Evolutionary conservation across 2,329 filamentous ascomycete genomes (phyloP).

Genomic region (Penicillium sclerotiorum): DNA sequence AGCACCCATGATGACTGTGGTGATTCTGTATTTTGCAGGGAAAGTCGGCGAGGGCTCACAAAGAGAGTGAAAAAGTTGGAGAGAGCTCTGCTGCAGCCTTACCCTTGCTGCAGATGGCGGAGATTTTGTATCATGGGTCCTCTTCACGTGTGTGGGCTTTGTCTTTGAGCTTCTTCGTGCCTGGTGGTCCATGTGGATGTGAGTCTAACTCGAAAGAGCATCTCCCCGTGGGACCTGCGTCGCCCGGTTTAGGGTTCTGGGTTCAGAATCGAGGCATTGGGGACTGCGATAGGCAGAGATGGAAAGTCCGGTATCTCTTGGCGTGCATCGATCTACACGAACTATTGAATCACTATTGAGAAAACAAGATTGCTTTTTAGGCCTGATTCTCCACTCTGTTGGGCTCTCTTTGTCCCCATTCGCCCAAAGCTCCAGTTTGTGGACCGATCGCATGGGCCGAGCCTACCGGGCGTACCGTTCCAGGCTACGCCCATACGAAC

Average conservation of each 20-base stretch:
- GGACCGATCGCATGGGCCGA: neutral
- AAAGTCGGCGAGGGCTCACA: conserved; percentile 1
- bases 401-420: neutral
- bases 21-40: neutral
- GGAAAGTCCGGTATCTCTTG: neutral
- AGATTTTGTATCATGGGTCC: conserved; percentile 1
- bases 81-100: conserved; percentile 1
- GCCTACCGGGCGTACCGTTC: neutral
- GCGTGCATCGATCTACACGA: conserved; percentile 2
- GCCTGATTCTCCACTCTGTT: neutral
- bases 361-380: neutral
- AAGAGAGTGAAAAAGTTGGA: conserved; percentile 3
- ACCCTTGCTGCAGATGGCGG: neutral
- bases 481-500: neutral
- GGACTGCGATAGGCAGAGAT: neutral
- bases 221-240: neutral
- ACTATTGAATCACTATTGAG: conserved; percentile 6
- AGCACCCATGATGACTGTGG: conserved; percentile 13
- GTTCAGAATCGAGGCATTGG: neutral
- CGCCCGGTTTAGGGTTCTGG: neutral
- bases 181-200: neutral
- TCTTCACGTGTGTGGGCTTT: neutral
- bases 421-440: neutral
- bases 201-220: neutral
- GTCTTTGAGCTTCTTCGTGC: neutral